These are phyloP conservation scores for Naematelia aurantialba DNA, from an alignment of 768 basidiomycete genomes.

Conservation along the genomic window DNA sequence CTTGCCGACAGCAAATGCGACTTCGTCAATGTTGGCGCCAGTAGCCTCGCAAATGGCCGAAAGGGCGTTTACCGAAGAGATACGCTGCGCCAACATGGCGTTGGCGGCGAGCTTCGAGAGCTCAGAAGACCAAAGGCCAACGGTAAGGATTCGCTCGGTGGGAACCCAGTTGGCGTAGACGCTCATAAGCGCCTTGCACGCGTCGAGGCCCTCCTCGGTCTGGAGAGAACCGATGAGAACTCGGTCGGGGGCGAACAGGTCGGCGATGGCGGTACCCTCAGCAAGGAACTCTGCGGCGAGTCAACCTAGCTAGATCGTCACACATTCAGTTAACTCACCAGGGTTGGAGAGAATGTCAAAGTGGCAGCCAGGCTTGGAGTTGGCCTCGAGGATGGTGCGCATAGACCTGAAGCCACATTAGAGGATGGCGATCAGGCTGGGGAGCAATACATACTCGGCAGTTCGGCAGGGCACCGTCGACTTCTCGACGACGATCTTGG, in stretches of 20 bases:
- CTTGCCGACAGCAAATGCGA: slow-evolving; percentile 86
- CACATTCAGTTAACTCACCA: slow-evolving; percentile 27
- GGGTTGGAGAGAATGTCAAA: slow-evolving; percentile 99
- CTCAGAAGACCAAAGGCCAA: slow-evolving; percentile 98
- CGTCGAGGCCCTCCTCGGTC: slow-evolving; percentile 75
- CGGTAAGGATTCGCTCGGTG: slow-evolving; percentile 74
- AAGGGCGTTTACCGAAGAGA: slow-evolving; percentile 95
- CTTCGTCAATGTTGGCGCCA: slow-evolving; percentile 97
- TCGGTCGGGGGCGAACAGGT: slow-evolving; percentile 85
- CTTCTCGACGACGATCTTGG: slow-evolving; percentile 99
- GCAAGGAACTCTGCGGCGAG: slow-evolving; percentile 89
- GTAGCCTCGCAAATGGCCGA: slow-evolving; percentile 99
- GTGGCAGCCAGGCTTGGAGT: slow-evolving; percentile 81
- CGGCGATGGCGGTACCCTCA: slow-evolving; percentile 90
- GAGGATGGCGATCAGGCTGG: neutral
- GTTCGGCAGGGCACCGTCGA: slow-evolving; percentile 98
- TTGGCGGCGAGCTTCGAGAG: slow-evolving; percentile 98
- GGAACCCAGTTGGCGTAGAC: slow-evolving; percentile 97
- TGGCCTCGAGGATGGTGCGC: slow-evolving; percentile 98
- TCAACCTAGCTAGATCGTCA: slow-evolving; percentile 11
- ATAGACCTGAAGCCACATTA: slow-evolving; percentile 59
- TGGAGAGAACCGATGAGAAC: slow-evolving; percentile 96
- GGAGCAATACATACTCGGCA: slow-evolving; percentile 59
- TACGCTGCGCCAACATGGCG: slow-evolving; percentile 98
- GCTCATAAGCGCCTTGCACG: slow-evolving; percentile 69